These are phyloP conservation scores for Prunus dulcis DNA, from an alignment of 306 rosid genomes.

Conservation along the genomic window DNA sequence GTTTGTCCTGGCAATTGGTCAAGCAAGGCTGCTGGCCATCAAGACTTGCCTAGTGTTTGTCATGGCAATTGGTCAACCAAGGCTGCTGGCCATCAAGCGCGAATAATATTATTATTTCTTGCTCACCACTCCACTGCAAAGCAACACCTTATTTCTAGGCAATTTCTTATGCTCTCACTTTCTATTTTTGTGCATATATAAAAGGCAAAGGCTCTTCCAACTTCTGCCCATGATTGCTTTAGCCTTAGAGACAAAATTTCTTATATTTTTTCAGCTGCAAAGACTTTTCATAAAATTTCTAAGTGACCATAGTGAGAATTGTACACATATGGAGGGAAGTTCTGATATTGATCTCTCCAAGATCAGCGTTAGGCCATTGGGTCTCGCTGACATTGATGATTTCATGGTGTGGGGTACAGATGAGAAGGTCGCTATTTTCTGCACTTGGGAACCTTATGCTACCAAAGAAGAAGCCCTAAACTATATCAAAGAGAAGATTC, in stretches of 20 bases:
- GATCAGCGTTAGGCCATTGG: conserved; percentile 40
- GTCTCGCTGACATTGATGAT: conserved; percentile 41
- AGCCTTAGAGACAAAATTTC: too few species aligned
- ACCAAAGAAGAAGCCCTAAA: conserved; percentile 36
- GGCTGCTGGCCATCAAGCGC: too few species aligned
- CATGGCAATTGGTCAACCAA: too few species aligned
- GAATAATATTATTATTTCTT: too few species aligned
- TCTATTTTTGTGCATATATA: too few species aligned
- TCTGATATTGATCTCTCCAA: not conserved
- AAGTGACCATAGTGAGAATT: not conserved
- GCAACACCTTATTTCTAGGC: not conserved
- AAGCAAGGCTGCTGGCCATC: too few species aligned
- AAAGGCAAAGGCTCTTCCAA: not conserved
- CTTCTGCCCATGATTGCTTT: not conserved
- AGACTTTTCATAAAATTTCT: not conserved
- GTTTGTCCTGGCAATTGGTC: too few species aligned
- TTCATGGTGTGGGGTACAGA: conserved; percentile 46
- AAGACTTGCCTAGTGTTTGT: too few species aligned
- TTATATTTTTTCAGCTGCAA: too few species aligned
- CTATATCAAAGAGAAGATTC: conserved; percentile 4
- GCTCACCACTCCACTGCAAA: too few species aligned
- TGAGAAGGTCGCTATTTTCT: conserved; percentile 29
- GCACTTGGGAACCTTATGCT: conserved; percentile 38
- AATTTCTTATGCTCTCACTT: not conserved
- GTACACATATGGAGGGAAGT: not conserved